Conservation (phyloP, 768 basidiomycete species). For the Favolaschia claudopus region DNA sequence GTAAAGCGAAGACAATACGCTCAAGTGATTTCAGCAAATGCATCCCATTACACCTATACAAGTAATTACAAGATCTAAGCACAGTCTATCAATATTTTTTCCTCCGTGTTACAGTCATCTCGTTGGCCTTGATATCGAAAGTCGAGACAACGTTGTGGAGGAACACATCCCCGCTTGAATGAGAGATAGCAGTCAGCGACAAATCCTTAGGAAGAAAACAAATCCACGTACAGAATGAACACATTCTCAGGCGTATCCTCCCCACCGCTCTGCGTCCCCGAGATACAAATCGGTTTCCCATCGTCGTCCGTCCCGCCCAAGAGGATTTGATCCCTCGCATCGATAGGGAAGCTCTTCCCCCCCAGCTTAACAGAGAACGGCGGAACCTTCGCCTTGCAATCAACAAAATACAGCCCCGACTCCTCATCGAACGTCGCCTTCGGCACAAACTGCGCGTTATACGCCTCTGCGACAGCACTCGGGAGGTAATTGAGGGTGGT, state of each 20-base stretch:
- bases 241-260: constrained; percentile 19
- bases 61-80: too few species aligned
- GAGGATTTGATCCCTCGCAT: constrained; percentile 27
- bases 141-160: constrained; percentile 32
- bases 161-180: constrained; percentile 31
- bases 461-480: constrained; percentile 25
- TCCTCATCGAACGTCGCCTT: constrained; percentile 22
- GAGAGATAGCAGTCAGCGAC: background rate
- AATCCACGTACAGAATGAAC: constrained; percentile 32
- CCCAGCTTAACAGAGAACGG: constrained; percentile 30
- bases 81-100: too few species aligned
- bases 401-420: constrained; percentile 19
- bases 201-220: background rate
- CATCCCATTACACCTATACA: too few species aligned
- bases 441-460: constrained; percentile 27
- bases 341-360: constrained; percentile 28
- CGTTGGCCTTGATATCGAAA: constrained; percentile 26
- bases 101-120: constrained; percentile 27
- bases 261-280: constrained; percentile 28
- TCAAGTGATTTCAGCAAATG: too few species aligned
- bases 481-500: constrained; percentile 31
- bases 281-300: constrained; percentile 22
- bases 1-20: too few species aligned
- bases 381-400: constrained; percentile 29
- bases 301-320: constrained; percentile 15